Evolutionary conservation across 208 protist species (phyloP).

Genomic region (Angomonas deanei): DNA sequence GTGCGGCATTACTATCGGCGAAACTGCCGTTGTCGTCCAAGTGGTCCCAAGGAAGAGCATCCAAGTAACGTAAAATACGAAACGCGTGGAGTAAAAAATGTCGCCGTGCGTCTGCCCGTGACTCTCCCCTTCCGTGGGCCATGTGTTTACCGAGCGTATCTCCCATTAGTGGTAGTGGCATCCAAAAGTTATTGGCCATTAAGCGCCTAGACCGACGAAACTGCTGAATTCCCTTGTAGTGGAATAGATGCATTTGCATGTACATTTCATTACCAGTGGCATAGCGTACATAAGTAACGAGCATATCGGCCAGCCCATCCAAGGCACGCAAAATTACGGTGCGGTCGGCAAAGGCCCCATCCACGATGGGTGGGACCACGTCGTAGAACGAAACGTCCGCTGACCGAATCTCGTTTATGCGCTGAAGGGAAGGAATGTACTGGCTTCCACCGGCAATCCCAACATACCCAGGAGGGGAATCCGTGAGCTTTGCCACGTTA

Average conservation of each 20-base stretch:
- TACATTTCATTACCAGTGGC: neutral
- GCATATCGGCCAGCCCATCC: neutral
- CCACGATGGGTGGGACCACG: conserved; percentile 23
- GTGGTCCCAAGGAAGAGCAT: conserved; percentile 36
- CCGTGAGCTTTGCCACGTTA: conserved; percentile 10
- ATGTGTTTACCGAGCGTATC: conserved; percentile 30
- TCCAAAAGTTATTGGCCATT: conserved; percentile 62
- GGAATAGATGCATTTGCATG: conserved; percentile 12
- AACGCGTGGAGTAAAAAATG: conserved; percentile 61
- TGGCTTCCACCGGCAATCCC: conserved; percentile 14
- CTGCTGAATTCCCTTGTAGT: conserved; percentile 57
- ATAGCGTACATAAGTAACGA: neutral
- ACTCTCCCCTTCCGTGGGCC: conserved; percentile 49
- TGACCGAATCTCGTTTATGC: conserved; percentile 57
- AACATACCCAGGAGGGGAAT: conserved; percentile 56
- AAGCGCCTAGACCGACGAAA: conserved; percentile 9
- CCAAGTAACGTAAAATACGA: conserved; percentile 36
- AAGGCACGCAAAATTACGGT: neutral
- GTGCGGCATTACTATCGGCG: too few relatives aligned
- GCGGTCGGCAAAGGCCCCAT: neutral
- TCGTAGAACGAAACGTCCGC: conserved; percentile 46
- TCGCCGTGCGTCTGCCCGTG: conserved; percentile 35
- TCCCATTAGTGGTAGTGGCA: conserved; percentile 45
- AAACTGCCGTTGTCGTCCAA: too few relatives aligned
- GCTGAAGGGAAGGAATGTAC: conserved; percentile 25